phyloP scores from a whole-genome alignment of 805 yeast species.

The Allodekkera sacchari region DNA sequence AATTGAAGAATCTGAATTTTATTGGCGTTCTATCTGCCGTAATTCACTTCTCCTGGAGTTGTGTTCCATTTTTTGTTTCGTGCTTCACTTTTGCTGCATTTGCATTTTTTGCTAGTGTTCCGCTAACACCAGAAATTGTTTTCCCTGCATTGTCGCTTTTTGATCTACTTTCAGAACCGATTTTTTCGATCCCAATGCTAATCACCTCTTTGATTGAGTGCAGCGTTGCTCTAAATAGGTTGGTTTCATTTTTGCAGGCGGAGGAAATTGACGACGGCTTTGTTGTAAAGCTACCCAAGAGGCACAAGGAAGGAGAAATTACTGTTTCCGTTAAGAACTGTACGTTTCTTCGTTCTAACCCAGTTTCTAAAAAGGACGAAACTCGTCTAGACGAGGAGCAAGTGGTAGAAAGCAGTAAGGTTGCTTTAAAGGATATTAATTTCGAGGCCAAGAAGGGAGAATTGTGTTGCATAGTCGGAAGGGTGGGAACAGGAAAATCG shows the following conservation, averaged over 20 bases:
- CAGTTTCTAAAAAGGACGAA: conserved; percentile 10
- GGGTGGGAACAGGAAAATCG: conserved; percentile 62
- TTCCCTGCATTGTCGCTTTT: conserved; percentile 62
- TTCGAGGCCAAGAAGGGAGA: conserved; percentile 44
- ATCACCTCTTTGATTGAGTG: conserved; percentile 52
- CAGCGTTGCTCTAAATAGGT: conserved; percentile 47
- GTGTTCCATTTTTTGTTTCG: conserved; percentile 58
- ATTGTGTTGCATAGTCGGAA: conserved; percentile 53
- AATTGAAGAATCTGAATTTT: conserved; percentile 40
- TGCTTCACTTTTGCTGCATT: conserved; percentile 52
- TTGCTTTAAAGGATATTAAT: conserved; percentile 40
- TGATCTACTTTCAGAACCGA: conserved; percentile 49
- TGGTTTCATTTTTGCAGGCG: conserved; percentile 38
- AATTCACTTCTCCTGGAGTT: conserved; percentile 50
- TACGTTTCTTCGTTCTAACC: conserved; percentile 42
- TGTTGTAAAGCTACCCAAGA: conserved; percentile 19
- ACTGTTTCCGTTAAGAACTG: conserved; percentile 40
- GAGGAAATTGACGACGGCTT: conserved; percentile 32
- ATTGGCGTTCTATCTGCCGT: conserved; percentile 41
- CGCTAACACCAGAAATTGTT: conserved; percentile 59
- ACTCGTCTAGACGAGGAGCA: conserved; percentile 34
- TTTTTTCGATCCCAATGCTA: conserved; percentile 48
- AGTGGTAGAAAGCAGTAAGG: conserved; percentile 19
- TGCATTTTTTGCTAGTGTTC: conserved; percentile 34
- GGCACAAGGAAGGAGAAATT: conserved; percentile 18